Conservation (phyloP, 257 asterid species). For the Verbascum thapsus region DNA sequence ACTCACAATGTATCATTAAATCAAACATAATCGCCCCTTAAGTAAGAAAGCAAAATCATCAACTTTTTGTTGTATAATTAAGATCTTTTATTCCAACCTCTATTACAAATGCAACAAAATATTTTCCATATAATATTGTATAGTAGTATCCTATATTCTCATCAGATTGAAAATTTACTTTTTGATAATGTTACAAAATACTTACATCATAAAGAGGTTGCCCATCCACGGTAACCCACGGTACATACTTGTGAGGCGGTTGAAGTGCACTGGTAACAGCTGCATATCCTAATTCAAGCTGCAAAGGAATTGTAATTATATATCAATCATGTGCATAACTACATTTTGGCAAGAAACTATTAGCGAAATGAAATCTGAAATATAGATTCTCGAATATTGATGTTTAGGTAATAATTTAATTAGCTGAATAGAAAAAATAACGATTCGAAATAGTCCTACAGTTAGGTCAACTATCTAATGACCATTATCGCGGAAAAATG, state of each 20-base stretch:
- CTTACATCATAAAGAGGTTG: conserved; percentile 87
- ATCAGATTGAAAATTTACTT: conserved; percentile 3
- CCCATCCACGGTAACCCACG: conserved; percentile 90
- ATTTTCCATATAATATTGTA: too few relatives aligned
- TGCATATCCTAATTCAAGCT: conserved; percentile 77
- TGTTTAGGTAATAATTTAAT: not conserved
- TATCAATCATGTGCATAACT: conserved; percentile 15
- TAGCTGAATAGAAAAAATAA: not conserved
- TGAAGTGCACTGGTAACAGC: conserved; percentile 66
- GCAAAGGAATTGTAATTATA: conserved; percentile 32
- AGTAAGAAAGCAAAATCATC: too few relatives aligned
- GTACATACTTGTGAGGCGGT: conserved; percentile 90
- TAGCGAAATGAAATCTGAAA: not conserved
- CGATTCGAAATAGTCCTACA: not conserved
- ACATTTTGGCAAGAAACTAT: conserved; percentile 14
- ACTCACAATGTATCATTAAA: too few relatives aligned
- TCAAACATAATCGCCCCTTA: too few relatives aligned
- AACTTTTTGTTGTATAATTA: too few relatives aligned
- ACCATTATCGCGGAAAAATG: not conserved
- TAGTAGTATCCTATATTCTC: not conserved
- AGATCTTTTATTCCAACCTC: too few relatives aligned
- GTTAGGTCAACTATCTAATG: conserved; percentile 8
- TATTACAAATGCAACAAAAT: too few relatives aligned
- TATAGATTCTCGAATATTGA: not conserved
- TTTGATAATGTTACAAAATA: too few relatives aligned